A percentile compares a stretch with the other conserved stretches of the same genome.
Conservation (phyloP, 805 yeast species). For the Yamadazyma phyllophila region DNA sequence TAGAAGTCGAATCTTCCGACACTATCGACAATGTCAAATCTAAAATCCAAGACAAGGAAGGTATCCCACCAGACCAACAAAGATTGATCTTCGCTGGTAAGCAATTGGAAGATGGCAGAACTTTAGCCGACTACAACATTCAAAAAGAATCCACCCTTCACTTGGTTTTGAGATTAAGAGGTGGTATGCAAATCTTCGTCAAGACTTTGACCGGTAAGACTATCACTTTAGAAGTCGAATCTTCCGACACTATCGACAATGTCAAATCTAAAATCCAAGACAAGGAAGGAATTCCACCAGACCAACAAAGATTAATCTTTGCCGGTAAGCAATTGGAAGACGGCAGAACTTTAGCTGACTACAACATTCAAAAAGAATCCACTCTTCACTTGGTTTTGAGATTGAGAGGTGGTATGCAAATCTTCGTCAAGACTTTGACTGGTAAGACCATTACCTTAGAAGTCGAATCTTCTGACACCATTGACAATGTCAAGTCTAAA, state of each 20-base stretch:
- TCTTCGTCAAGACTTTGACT: conserved; percentile 55
- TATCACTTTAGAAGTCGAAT: conserved; percentile 91
- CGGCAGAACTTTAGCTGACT: conserved; percentile 94
- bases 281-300: conserved; percentile 97
- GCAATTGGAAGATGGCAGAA: conserved; percentile 95
- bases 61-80: conserved; percentile 97
- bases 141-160: conserved; percentile 97
- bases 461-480: conserved; percentile 96
- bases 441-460: conserved; percentile 80
- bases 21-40: conserved; percentile 96
- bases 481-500: conserved; percentile 94
- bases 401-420: conserved; percentile 70
- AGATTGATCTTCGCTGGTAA: conserved; percentile 97
- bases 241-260: conserved; percentile 95
- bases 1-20: conserved; percentile 97
- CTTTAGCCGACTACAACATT: conserved; percentile 95
- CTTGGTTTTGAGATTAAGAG: conserved; percentile 85
- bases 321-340: conserved; percentile 98
- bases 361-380: conserved; percentile 98
- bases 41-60: conserved; percentile 96
- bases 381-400: conserved; percentile 94
- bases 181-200: conserved; percentile 62
- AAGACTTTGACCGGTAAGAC: conserved; percentile 63
- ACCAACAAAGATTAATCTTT: conserved; percentile 94
- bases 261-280: conserved; percentile 96